Base-by-base conservation (phyloP, 257 asterid genomes). In the Forsythia suspensa region DNA sequence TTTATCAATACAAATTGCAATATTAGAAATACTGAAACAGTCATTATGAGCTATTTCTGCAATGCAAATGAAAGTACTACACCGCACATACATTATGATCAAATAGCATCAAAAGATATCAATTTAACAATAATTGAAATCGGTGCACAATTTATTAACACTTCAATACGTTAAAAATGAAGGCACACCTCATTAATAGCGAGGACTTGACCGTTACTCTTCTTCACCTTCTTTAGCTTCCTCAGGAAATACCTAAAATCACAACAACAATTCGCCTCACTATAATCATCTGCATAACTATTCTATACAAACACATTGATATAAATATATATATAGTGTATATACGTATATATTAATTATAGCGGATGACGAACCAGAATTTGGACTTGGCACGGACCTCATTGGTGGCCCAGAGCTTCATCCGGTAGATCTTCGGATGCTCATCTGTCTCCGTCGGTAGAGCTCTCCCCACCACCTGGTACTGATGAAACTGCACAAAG, bases 351-450 rank as follows among this genome's bases (percentile, higher is more conserved):
- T 0, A 46, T 15, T 37, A 16, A 44, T 8, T 0, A 65, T 8
- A 73, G 42, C 29, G 1, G 18, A 8, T 21, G 9, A 36, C 73
- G 15, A 80, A 81, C 97, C 97, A 92, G 80, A 92, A 92, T 77
- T 92, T 92, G 78, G 97, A 92, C 67, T 92, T 92, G 15, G 97
- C 95, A 34, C 97, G 97, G 82, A 92, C 97, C 85, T 91, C 96
- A 78, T 92, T 92, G 73, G 97, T 91, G 16, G 95, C 95, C 97
- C 97, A 92, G 10, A 92, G 97, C 90, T 92, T 92, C 97, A 92
- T 92, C 43, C 97, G 88, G 85, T 90, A 92, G 88, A 92, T 92
- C 89, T 92, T 92, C 0, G 97, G 97, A 51, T 88, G 96, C 79
- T 85, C 91, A 70, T 92, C 96, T 13, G 84, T 84, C 87, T 91